phyloP scores from a whole-genome alignment of 345 rosid genomes.

The Clausena lansium region DNA sequence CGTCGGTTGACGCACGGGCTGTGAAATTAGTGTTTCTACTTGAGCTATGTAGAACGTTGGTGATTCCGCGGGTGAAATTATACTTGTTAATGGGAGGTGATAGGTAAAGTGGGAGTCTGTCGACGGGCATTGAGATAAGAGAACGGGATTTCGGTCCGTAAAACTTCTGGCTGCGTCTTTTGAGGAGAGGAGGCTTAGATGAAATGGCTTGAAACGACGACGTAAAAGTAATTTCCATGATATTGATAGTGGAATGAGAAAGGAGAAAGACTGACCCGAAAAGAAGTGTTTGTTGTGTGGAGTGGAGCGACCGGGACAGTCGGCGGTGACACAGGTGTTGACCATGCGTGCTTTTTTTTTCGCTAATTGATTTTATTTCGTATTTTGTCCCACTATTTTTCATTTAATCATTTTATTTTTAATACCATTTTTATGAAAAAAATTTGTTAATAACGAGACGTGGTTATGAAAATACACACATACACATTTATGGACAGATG shows the following conservation, averaged over 20 bases:
- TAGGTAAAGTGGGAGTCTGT: neutral
- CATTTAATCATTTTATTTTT: no score
- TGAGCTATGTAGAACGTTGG: neutral
- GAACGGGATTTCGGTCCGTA: slow-evolving; percentile 1
- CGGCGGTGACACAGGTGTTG: neutral
- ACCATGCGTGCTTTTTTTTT: no score
- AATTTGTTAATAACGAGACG: no score
- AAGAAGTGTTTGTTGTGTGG: neutral
- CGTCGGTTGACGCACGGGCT: slow-evolving; percentile 31
- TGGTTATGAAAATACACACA: no score
- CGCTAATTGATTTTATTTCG: no score
- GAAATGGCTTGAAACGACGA: slow-evolving; percentile 13
- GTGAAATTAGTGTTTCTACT: slow-evolving; percentile 21
- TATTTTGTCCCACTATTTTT: no score
- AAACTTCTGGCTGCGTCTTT: neutral
- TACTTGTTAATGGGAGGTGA: neutral
- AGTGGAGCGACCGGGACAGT: neutral
- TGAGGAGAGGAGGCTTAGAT: neutral
- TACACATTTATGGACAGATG: no score
- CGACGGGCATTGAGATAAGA: slow-evolving; percentile 9
- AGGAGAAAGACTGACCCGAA: neutral
- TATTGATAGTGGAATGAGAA: no score
- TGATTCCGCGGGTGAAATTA: slow-evolving; percentile 16
- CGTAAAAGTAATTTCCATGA: slow-evolving; percentile 14
- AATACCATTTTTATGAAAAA: no score